A percentile compares a stretch with the other conserved stretches of the same genome.
Conservation (phyloP, 768 basidiomycete species). For the Royoungia palumana region DNA sequence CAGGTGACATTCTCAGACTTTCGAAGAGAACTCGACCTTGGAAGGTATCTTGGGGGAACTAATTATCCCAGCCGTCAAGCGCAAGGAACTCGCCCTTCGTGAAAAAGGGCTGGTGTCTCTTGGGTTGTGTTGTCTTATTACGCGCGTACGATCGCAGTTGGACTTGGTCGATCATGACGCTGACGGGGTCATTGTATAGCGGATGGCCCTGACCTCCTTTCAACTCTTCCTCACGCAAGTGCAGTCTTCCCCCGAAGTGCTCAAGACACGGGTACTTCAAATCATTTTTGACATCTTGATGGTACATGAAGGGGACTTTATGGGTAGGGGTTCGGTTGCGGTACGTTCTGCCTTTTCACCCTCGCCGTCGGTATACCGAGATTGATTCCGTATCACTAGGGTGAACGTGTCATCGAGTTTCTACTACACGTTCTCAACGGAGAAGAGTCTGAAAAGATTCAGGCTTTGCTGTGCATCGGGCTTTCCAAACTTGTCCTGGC, state of each 20-base stretch:
- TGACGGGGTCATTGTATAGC: slow-evolving; percentile 8
- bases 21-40: slow-evolving; percentile 66
- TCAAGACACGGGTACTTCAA: slow-evolving; percentile 71
- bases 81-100: slow-evolving; percentile 70
- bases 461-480: slow-evolving; percentile 73
- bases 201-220: slow-evolving; percentile 49
- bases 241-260: slow-evolving; percentile 55
- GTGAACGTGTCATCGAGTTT: slow-evolving; percentile 64
- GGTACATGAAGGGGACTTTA: slow-evolving; percentile 69
- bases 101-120: slow-evolving; percentile 67
- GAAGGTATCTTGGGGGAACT: slow-evolving; percentile 73
- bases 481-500: slow-evolving; percentile 82
- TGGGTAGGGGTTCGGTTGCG: slow-evolving; percentile 41
- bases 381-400: slow-evolving; percentile 26
- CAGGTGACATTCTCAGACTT: slow-evolving; percentile 33
- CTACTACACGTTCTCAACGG: slow-evolving; percentile 49
- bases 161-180: too few relatives aligned
- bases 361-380: background rate
- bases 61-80: slow-evolving; percentile 85
- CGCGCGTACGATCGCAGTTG: slow-evolving; percentile 30
- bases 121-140: slow-evolving; percentile 76
- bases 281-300: slow-evolving; percentile 84
- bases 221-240: slow-evolving; percentile 82
- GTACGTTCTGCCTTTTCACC: slow-evolving; percentile 22
- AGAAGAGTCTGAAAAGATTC: slow-evolving; percentile 60